Percentiles rank a stretch among this genome's conserved stretches.
phyloP scores from a whole-genome alignment of 129 eudicot genomes.

The Tagetes patula region DNA sequence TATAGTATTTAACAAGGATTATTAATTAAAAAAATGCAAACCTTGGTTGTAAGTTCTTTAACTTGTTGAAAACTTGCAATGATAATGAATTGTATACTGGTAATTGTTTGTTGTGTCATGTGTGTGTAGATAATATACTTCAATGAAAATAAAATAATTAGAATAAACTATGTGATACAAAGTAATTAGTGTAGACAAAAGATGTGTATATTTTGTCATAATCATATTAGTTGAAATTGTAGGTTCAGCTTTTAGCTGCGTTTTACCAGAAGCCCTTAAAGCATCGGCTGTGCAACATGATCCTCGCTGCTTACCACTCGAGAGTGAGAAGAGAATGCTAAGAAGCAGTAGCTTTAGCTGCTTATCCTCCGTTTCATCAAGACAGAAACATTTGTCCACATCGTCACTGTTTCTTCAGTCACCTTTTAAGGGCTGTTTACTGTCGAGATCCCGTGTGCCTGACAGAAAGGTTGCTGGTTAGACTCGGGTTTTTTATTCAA shows the following conservation, averaged over 20 bases:
- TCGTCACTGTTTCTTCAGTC: conserved; percentile 71
- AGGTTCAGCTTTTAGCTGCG: conserved; percentile 72
- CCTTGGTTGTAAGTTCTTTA: background rate
- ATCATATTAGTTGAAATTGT: background rate
- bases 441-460: conserved; percentile 37
- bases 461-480: conserved; percentile 26
- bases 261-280: conserved; percentile 75
- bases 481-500: background rate
- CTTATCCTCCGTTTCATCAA: conserved; percentile 65
- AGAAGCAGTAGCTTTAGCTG: conserved; percentile 57
- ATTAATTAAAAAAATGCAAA: background rate
- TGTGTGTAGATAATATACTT: too few species aligned
- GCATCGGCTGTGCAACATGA: conserved; percentile 52
- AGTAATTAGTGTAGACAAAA: background rate
- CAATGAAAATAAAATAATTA: background rate
- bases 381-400: conserved; percentile 65
- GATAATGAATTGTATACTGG: background rate
- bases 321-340: conserved; percentile 57
- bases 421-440: conserved; percentile 70
- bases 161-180: background rate
- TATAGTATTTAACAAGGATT: background rate
- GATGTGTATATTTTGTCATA: background rate
- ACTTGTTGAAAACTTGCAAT: background rate
- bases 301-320: conserved; percentile 37
- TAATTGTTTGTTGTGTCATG: too few species aligned